Evolutionary conservation across 441 rosid species (phyloP), one percentile per base, ranked within the genome.

Genomic region (Rhodomyrtus psidioides): DNA sequence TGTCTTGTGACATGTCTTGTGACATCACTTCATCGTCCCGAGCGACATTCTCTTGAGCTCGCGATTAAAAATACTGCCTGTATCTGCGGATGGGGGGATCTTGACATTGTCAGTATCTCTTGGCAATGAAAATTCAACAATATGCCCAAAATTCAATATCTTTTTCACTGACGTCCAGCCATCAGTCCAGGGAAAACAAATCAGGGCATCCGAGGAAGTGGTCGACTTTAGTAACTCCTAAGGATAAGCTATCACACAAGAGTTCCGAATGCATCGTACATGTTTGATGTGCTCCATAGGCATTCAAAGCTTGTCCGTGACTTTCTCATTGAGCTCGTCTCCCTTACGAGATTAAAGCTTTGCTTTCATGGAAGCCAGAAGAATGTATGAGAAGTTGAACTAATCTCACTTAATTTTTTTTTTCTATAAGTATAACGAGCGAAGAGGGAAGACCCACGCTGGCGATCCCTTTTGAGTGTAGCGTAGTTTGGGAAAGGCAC

Each of bases 371-470:
- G 27, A 10, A 65, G 39, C 19, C 5, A 34, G 26, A 34, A 34
- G 15, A 34, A 34, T 3, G 5, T 5, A 24, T 9, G 26, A 65
- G 24, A 62, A 17, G 19, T 30, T 17, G 44, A 17, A 30, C 0
- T 0, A 0, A 30, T 8, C 6, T 28, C 23, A 7, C 42, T 1
- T 6, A 3, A 3, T 5, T 12, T 12, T 58, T 6, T 24, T 24
- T 4, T 6, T n/a, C 7, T 7, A 2, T 5, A 30, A 62, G 14
- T 65, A 34, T 19, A 65, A 34, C 46, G 10, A 34, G 14, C 2
- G 0, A 6, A 19, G 7, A 34, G 15, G 46, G 10, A 0, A 19
- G 4, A 34, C 15, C 7, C 39, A 70, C 3, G 9, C 4, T 70
- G 3, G 7, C 10, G 14, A 34, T 3, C 44, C 19, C 15, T 34